Evolutionary conservation across 164 flowering plant genomes (phyloP), one percentile per base, ranked within the genome.

Genomic region (Liriodendron chinense): DNA sequence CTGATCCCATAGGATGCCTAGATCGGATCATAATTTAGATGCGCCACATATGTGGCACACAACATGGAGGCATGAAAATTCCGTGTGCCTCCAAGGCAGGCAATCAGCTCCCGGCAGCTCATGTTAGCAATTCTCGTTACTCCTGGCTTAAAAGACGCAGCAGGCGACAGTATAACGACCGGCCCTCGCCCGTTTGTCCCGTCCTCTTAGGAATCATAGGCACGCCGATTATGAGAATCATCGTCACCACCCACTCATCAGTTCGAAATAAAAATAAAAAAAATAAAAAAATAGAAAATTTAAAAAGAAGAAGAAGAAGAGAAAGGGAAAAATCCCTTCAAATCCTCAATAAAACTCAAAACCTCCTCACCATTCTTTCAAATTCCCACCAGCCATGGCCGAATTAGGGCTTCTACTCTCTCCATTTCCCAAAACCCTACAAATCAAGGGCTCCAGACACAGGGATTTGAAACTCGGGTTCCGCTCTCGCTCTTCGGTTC

Each of bases 361-460:
- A 53, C 10, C 59, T 53, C 10, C 18, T 53, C 18, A 53, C 16
- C 13, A 13, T 53, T 53, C 59, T 2, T 53, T 16, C 59, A 53
- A 53, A 53, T 53, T 16, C 59, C 47, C 57, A 10, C 65, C 23
- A 67, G 63, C 69, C n/a, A 75, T 79, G 72, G 75, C 75, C 57
- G 67, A 78, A 22, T 16, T 65, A 23, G 74, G 65, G 67, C 65
- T 78, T 20, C 69, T 59, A 3, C n/a, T 28, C 47, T 62, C 69
- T 21, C 65, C 69, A 14, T 66, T 57, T 48, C 72, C 70, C 65
- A 70, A 69, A 64, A 49, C 74, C 48, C 48, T 48, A 28, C 10
- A 66, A 65, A 66, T 28, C 69, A 66, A 66, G 18, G 47, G 47
- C n/a, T 14, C 13, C 63, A 61, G 48, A 6, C 22, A 20, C 7